Evolutionary conservation across 495 filamentous ascomycete genomes (phyloP).

Genomic region (Monascus purpureus): DNA sequence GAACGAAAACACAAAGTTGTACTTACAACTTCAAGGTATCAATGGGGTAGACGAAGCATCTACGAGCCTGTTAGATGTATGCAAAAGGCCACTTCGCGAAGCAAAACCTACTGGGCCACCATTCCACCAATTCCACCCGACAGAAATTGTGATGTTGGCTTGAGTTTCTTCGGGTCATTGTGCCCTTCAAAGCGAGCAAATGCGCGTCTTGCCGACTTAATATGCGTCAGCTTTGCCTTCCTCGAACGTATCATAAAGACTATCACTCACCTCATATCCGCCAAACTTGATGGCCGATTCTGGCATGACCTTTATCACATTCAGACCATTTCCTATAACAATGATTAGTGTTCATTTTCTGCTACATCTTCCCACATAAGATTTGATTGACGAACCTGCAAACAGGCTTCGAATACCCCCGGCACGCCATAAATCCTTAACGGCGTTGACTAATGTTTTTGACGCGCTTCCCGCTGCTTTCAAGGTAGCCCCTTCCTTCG

Average conservation of each 20-base stretch:
- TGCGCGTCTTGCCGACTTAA: slow-evolving; percentile 70
- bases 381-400: slow-evolving; percentile 51
- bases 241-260: neutral
- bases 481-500: slow-evolving; percentile 55
- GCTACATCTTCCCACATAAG: slow-evolving; percentile 6
- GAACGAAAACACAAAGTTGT: neutral
- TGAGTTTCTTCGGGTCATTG: slow-evolving; percentile 62
- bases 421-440: slow-evolving; percentile 62
- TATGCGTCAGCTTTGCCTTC: slow-evolving; percentile 6
- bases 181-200: slow-evolving; percentile 83
- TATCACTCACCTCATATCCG: slow-evolving; percentile 58
- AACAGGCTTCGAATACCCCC: slow-evolving; percentile 90
- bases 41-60: slow-evolving; percentile 87
- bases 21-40: slow-evolving; percentile 92
- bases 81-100: neutral
- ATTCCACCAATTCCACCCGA: slow-evolving; percentile 85
- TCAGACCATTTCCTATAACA: slow-evolving; percentile 82
- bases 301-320: slow-evolving; percentile 94
- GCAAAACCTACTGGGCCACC: slow-evolving; percentile 61
- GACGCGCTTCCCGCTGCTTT: slow-evolving; percentile 51
- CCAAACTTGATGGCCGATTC: slow-evolving; percentile 97
- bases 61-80: slow-evolving; percentile 20
- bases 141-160: slow-evolving; percentile 72
- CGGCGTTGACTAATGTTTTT: slow-evolving; percentile 55
- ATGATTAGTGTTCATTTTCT: slow-evolving; percentile 17